These are phyloP conservation scores for Teratosphaeria zuluensis DNA, from an alignment of 2,329 filamentous ascomycete genomes.

Conservation along the genomic window DNA sequence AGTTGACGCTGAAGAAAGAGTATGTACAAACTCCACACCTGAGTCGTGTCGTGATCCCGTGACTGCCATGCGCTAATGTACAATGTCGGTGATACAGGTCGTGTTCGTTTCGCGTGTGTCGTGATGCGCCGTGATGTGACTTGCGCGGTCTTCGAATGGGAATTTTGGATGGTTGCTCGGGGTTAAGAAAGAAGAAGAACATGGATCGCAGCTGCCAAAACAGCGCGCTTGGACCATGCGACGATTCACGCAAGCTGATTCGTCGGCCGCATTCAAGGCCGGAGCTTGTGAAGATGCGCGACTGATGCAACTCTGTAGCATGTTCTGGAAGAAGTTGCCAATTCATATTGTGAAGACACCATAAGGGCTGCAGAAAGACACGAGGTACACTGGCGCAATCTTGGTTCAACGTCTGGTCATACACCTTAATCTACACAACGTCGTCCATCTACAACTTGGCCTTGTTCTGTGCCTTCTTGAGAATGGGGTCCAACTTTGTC, in stretches of 20 bases:
- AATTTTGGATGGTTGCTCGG: not conserved
- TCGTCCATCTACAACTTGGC: conserved; percentile 59
- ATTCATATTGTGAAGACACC: not conserved
- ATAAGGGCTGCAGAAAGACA: not conserved
- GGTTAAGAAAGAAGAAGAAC: not conserved
- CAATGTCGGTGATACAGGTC: not conserved
- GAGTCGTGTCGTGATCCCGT: conserved; percentile 2
- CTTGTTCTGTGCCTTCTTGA: conserved; percentile 78
- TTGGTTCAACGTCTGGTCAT: not conserved
- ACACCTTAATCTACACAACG: conserved; percentile 16
- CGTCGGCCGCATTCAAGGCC: not conserved
- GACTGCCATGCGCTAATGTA: conserved; percentile 9
- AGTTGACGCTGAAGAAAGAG: not conserved
- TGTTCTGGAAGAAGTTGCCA: not conserved
- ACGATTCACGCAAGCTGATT: not conserved
- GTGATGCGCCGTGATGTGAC: not conserved
- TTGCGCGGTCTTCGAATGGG: not conserved
- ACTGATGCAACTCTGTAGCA: not conserved
- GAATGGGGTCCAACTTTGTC: conserved; percentile 86
- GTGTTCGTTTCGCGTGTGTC: not conserved
- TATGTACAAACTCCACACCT: conserved; percentile 9
- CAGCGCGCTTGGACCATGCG: not conserved
- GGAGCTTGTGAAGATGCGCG: not conserved
- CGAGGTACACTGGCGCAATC: not conserved
- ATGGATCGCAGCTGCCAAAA: not conserved